Base-by-base conservation (phyloP, 1,139 yeast species). In the Suhomyces bribrorum region DNA sequence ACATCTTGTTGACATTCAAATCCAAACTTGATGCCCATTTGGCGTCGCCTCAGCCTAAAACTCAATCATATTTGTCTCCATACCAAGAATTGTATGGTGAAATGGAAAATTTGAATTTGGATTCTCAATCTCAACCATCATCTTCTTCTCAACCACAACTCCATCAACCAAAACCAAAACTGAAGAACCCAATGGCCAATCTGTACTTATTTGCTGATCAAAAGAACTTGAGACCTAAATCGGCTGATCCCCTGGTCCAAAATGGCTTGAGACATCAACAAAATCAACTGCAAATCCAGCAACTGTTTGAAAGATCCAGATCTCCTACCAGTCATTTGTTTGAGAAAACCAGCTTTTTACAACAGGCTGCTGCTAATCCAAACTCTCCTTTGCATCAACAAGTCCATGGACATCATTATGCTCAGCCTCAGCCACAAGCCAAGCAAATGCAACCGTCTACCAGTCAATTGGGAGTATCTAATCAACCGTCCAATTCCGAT, bases 291-390 rank as follows among this genome's bases (percentile, higher is more conserved):
- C 48, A 46, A 32, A 52, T 50, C 37, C 54, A 50, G 41, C 46
- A 41, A 50, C 66, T 24, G 45, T 56, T 62, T 32, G 76, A 70
- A 40, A 54, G 75, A 33, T 56, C 74, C 9, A 62, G 63, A 43
- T 64, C 72, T 17, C 77, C 77, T 22, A 67, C 77, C 9, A 64
- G 70, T 29, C 76, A 72, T 47, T 59, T 72, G 45, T 69, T 57
- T 45, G 76, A 69, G 45, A 70, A 71, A 53, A 72, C 76, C 29
- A 69, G 56, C 53, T 72, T 64, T 45, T 61, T 64, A 46, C 79
- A 72, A 50, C 59, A 68, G 40, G 77, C 77, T 3, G 76, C 69
- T 26, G 70, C 61, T 18, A 53, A 55, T 46, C 57, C 60, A 12
- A 49, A 53, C 44, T 45, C 56, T 31, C 64, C 65, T 16, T 50